Evolutionary conservation across 2,329 filamentous ascomycete genomes (phyloP).

Genomic region (Verticillium longisporum): DNA sequence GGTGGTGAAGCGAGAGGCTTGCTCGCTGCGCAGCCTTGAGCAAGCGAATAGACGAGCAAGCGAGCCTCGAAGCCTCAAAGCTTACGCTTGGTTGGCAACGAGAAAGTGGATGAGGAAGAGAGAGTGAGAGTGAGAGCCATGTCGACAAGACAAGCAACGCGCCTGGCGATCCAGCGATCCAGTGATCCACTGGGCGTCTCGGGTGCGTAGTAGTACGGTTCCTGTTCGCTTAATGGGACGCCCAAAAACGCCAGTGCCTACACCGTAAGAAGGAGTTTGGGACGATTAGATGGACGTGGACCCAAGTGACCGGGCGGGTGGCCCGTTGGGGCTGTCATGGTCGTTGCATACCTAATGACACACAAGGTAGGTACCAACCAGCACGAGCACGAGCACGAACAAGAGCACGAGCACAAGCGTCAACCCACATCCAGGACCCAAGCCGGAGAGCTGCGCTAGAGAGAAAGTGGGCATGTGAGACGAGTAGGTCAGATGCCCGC

Average conservation of each 20-base stretch:
- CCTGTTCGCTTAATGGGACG: not conserved
- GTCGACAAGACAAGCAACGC: not conserved
- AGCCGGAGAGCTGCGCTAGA: not conserved
- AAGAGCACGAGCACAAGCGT: not conserved
- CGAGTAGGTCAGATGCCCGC: not conserved
- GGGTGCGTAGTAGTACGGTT: not conserved
- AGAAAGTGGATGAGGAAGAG: too few species aligned
- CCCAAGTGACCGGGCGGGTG: not conserved
- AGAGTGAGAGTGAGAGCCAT: not conserved
- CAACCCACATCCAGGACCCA: not conserved
- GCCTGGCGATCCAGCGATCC: too few species aligned
- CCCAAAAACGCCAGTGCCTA: not conserved
- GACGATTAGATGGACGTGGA: not conserved
- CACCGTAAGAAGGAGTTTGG: not conserved
- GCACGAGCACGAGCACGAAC: too few species aligned
- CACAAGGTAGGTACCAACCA: too few species aligned
- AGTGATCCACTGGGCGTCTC: not conserved
- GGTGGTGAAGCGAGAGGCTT: not conserved
- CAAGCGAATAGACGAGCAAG: not conserved
- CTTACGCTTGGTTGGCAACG: too few species aligned
- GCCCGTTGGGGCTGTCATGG: not conserved
- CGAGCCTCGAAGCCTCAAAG: too few species aligned
- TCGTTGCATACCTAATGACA: not conserved
- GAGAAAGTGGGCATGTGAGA: slow-evolving; percentile 2
- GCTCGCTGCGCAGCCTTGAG: not conserved